These are phyloP conservation scores for Metschnikowia peoriensis DNA, from an alignment of 805 yeast genomes.

Conservation along the genomic window DNA sequence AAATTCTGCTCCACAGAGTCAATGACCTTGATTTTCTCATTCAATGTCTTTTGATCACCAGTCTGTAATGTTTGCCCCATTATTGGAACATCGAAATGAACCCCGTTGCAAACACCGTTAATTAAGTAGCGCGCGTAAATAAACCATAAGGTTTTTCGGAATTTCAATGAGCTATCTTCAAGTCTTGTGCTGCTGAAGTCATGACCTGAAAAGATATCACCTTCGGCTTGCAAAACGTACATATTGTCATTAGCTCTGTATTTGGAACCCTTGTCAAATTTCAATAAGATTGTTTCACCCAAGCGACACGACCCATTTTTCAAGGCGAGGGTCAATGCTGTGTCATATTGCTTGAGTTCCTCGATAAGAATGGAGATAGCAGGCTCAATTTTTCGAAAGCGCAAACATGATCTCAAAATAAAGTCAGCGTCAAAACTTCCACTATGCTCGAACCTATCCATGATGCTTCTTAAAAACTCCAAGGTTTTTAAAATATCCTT, in stretches of 20 bases:
- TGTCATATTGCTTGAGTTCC: slow-evolving; percentile 64
- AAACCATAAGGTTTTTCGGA: slow-evolving; percentile 73
- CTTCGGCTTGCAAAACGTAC: neutral
- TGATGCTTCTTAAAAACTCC: slow-evolving; percentile 22
- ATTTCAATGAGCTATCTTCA: slow-evolving; percentile 33
- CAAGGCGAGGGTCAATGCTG: slow-evolving; percentile 76
- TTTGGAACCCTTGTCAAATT: slow-evolving; percentile 26
- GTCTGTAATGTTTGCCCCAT: neutral
- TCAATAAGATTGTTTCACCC: slow-evolving; percentile 40
- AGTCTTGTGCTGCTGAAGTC: slow-evolving; percentile 29
- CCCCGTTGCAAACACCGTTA: slow-evolving; percentile 24
- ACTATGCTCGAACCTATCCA: slow-evolving; percentile 14
- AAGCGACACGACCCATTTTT: slow-evolving; percentile 55
- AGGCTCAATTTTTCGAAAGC: slow-evolving; percentile 54
- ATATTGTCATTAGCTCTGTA: neutral
- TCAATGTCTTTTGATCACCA: neutral
- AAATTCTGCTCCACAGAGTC: neutral
- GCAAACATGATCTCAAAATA: slow-evolving; percentile 69
- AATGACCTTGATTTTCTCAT: neutral
- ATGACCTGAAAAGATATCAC: neutral
- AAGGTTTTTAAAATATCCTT: slow-evolving; percentile 35
- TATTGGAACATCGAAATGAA: neutral
- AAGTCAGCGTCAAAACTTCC: slow-evolving; percentile 64
- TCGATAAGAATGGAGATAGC: slow-evolving; percentile 74
- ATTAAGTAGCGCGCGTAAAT: slow-evolving; percentile 55